Evolutionary conservation across 208 protist genomes (phyloP).

Genomic region (Borovskyia barvae): DNA sequence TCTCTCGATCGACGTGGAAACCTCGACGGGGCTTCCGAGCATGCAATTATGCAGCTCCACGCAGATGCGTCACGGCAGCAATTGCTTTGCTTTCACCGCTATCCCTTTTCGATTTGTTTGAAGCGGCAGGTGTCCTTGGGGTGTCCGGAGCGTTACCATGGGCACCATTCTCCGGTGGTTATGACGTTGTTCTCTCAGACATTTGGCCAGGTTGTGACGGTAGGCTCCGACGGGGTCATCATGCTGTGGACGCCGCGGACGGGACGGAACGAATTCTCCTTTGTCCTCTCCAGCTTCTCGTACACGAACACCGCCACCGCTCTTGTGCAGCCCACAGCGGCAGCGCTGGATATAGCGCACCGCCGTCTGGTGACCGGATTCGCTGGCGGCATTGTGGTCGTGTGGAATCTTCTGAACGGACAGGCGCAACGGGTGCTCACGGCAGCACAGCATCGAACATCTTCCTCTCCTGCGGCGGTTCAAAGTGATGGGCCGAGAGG

Average conservation of each 20-base stretch:
- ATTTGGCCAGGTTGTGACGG: constrained; percentile 74
- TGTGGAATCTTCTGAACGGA: constrained; percentile 85
- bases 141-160: constrained; percentile 58
- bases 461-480: background rate
- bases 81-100: constrained; percentile 44
- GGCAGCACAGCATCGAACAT: constrained; percentile 1
- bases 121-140: constrained; percentile 51
- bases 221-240: constrained; percentile 60
- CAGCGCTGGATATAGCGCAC: constrained; percentile 55
- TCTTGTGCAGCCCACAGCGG: constrained; percentile 39
- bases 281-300: constrained; percentile 79
- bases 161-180: constrained; percentile 60
- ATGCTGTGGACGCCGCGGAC: constrained; percentile 74
- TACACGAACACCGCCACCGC: constrained; percentile 58
- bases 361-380: constrained; percentile 78
- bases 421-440: constrained; percentile 44
- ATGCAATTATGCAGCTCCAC: constrained; percentile 17
- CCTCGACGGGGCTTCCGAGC: background rate
- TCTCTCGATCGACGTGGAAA: constrained; percentile 6
- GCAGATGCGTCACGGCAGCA: constrained; percentile 34
- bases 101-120: constrained; percentile 52
- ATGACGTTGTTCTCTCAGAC: constrained; percentile 48
- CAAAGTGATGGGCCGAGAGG: background rate
- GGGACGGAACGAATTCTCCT: constrained; percentile 63
- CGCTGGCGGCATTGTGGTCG: constrained; percentile 66